A percentile compares a stretch with the other conserved stretches of the same genome.
Evolutionary conservation across 179 eudicot genomes (phyloP).

Genomic region (Nepenthes alata): DNA sequence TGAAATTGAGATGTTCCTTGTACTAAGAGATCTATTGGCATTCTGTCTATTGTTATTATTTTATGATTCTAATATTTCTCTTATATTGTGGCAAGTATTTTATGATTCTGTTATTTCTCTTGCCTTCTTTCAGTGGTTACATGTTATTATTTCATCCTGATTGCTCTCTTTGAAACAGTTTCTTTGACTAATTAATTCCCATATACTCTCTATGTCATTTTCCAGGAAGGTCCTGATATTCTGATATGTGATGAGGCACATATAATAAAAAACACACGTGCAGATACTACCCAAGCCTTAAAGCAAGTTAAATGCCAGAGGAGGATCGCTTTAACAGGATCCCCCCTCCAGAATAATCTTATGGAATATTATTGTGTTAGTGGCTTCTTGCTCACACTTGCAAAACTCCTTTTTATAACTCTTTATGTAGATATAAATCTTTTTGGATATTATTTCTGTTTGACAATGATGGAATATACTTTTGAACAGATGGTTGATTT

Average conservation of each 20-base stretch:
- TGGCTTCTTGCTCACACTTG: constrained; percentile 7
- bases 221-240: constrained; percentile 95
- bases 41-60: too few species aligned
- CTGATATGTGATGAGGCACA: constrained; percentile 99
- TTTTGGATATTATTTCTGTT: neutral
- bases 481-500: constrained; percentile 91
- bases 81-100: too few species aligned
- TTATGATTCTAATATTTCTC: too few species aligned
- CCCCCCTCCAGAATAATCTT: constrained; percentile 97
- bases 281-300: constrained; percentile 84
- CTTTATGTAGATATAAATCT: too few species aligned
- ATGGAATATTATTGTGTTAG: constrained; percentile 99
- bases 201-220: constrained; percentile 4
- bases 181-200: neutral
- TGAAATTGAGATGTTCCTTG: too few species aligned
- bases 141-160: too few species aligned
- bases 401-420: neutral
- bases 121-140: neutral
- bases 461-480: too few species aligned
- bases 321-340: constrained; percentile 96
- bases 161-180: too few species aligned
- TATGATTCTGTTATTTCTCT: neutral
- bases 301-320: constrained; percentile 91
- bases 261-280: constrained; percentile 84
- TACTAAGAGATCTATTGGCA: too few species aligned